A percentile compares a stretch with the other conserved stretches of the same genome.
Evolutionary conservation across 208 protist species (phyloP).

Genomic region (Phytomonas sp.): DNA sequence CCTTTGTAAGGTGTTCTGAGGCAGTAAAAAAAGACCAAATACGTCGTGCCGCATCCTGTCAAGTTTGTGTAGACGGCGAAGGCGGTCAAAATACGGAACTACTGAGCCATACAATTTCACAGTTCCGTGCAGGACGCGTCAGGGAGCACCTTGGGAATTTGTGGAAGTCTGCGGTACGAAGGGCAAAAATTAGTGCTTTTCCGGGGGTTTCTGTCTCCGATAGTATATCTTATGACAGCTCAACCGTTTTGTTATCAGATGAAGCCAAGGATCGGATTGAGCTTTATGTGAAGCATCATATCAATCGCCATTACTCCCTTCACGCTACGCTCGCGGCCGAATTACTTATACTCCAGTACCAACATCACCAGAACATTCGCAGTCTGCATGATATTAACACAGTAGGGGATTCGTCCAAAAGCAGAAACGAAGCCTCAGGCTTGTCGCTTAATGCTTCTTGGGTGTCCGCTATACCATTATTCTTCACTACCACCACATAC

Average conservation of each 20-base stretch:
- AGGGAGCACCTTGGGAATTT: background rate
- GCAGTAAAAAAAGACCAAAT: background rate
- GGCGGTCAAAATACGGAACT: background rate
- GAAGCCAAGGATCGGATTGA: conserved; percentile 30
- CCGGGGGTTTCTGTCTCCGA: background rate
- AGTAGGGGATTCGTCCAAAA: background rate
- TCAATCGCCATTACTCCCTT: conserved; percentile 51
- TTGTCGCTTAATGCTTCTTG: background rate
- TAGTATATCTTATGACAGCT: background rate
- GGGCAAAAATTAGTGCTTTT: background rate
- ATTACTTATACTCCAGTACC: conserved; percentile 28
- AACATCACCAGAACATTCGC: conserved; percentile 10
- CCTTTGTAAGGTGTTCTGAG: background rate
- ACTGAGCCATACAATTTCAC: background rate
- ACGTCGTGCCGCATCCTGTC: background rate
- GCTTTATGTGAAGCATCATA: conserved; percentile 39
- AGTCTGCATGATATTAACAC: background rate
- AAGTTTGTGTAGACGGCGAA: background rate
- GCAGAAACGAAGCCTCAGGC: background rate
- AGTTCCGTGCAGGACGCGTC: background rate
- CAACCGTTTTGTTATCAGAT: background rate
- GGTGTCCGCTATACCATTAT: background rate
- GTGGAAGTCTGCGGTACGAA: background rate
- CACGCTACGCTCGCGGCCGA: conserved; percentile 57
- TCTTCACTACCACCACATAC: background rate